These are phyloP conservation scores for Starmerella bombicola DNA, from an alignment of 805 yeast genomes.

Conservation along the genomic window DNA sequence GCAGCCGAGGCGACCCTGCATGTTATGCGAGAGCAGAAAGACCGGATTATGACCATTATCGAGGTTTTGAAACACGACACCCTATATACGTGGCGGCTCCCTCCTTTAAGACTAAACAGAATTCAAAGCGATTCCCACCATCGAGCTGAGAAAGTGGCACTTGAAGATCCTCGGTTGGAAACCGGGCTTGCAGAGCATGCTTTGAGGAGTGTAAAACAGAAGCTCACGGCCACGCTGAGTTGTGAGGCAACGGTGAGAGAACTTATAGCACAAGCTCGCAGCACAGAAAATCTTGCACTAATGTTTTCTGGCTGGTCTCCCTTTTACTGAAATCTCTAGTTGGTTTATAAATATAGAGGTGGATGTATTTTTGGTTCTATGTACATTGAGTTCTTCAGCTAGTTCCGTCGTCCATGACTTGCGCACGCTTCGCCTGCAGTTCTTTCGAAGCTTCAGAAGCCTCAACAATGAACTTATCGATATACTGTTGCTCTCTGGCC, in stretches of 20 bases:
- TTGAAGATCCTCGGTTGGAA: slow-evolving; percentile 5
- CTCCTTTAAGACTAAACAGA: slow-evolving; percentile 44
- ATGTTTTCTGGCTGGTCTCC: slow-evolving; percentile 44
- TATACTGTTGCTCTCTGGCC: slow-evolving; percentile 53
- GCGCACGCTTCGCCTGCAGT: slow-evolving; percentile 20
- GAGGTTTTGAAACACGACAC: slow-evolving; percentile 90
- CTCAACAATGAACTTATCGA: slow-evolving; percentile 60
- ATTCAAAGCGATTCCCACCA: slow-evolving; percentile 1
- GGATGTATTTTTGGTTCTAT: no score
- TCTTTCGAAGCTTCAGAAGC: slow-evolving; percentile 52
- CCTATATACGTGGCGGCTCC: slow-evolving; percentile 76
- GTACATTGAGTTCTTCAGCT: no score
- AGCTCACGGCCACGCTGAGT: slow-evolving; percentile 60
- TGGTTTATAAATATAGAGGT: no score
- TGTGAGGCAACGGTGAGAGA: slow-evolving; percentile 77
- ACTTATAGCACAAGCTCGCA: slow-evolving; percentile 63
- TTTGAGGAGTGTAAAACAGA: slow-evolving; percentile 54
- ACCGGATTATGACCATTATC: slow-evolving; percentile 63
- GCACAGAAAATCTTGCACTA: slow-evolving; percentile 51
- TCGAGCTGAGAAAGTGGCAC: background rate
- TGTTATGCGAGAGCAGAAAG: slow-evolving; percentile 52
- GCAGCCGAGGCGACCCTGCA: slow-evolving; percentile 62
- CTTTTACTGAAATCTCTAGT: slow-evolving; percentile 27
- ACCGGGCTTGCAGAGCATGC: slow-evolving; percentile 68
- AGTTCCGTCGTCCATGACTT: slow-evolving; percentile 22